phyloP scores from a whole-genome alignment of 495 filamentous ascomycete genomes.

The Neurospora discreta region DNA sequence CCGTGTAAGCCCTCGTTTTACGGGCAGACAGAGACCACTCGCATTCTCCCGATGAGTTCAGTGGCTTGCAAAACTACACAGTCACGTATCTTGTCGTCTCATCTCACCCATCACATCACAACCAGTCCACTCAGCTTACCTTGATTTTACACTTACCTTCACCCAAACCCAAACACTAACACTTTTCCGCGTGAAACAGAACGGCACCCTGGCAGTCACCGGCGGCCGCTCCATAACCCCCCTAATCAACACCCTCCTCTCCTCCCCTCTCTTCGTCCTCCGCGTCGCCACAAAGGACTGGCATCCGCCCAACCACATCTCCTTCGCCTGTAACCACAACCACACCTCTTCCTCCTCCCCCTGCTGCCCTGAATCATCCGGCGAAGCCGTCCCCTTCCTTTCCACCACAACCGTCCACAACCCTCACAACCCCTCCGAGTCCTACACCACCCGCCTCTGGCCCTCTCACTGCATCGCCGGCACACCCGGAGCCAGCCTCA shows the following conservation, averaged over 20 bases:
- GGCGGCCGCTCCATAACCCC: conserved; percentile 58
- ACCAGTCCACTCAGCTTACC: neutral
- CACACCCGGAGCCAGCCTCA: conserved; percentile 60
- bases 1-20: neutral
- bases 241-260: conserved; percentile 64
- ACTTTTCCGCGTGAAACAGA: conserved; percentile 31
- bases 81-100: neutral
- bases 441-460: conserved; percentile 65
- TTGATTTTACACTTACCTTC: neutral
- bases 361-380: neutral
- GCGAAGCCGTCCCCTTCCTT: conserved; percentile 41
- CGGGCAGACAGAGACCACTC: neutral
- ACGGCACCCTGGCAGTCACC: conserved; percentile 70
- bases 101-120: neutral
- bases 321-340: conserved; percentile 74
- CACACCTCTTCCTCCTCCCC: conserved; percentile 24
- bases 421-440: conserved; percentile 51
- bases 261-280: conserved; percentile 52
- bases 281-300: conserved; percentile 83
- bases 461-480: conserved; percentile 77
- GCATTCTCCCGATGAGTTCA: neutral
- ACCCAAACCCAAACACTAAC: neutral
- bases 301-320: conserved; percentile 77
- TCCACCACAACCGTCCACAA: conserved; percentile 55
- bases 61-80: neutral